phyloP scores from a whole-genome alignment of 305 asterid species.

The Salvia sclarea region DNA sequence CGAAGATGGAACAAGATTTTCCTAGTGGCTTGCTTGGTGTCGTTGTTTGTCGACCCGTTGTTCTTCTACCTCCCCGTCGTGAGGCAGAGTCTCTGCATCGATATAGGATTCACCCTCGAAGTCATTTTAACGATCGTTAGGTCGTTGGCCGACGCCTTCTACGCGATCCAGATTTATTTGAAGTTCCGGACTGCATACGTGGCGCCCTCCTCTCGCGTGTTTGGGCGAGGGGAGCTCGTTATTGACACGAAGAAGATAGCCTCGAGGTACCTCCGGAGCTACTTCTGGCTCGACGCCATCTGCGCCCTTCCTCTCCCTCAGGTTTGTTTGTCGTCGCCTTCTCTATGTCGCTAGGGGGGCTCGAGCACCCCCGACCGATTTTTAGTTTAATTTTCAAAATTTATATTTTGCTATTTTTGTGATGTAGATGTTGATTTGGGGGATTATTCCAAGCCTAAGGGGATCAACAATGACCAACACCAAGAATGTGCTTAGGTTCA shows the following conservation, averaged over 20 bases:
- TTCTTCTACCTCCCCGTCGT: constrained; percentile 83
- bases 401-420: too few species aligned
- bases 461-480: constrained; percentile 87
- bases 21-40: constrained; percentile 76
- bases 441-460: constrained; percentile 60
- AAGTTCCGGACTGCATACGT: constrained; percentile 79
- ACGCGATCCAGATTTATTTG: constrained; percentile 66
- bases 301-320: constrained; percentile 96
- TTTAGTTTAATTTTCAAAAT: too few species aligned
- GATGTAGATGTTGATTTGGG: constrained; percentile 82
- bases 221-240: constrained; percentile 97
- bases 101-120: constrained; percentile 61
- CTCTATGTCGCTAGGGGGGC: too few species aligned
- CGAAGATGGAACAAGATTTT: constrained; percentile 88
- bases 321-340: too few species aligned
- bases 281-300: constrained; percentile 67
- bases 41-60: constrained; percentile 85
- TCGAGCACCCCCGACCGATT: too few species aligned
- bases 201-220: constrained; percentile 95
- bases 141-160: constrained; percentile 73
- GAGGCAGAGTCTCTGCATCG: constrained; percentile 55
- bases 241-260: constrained; percentile 75
- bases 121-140: constrained; percentile 63
- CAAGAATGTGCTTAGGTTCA: constrained; percentile 79
- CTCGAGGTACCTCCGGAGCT: constrained; percentile 48